These are phyloP conservation scores for Coemansia sp. DNA, from an alignment of 192 early-diverging fungal genomes.

Conservation along the genomic window DNA sequence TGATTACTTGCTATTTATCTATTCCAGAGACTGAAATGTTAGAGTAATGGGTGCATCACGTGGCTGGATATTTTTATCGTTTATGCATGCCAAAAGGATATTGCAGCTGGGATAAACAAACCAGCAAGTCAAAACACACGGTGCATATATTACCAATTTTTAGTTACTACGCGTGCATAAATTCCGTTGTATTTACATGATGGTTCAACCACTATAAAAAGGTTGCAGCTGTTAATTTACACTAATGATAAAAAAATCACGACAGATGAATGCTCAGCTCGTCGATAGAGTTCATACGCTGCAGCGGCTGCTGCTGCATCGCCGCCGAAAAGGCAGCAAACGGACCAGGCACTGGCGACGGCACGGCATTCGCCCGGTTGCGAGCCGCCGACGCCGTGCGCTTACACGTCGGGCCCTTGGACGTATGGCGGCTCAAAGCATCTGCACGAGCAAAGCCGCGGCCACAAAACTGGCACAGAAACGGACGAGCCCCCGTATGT, in stretches of 20 bases:
- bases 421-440: constrained; percentile 47
- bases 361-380: not conserved
- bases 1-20: not conserved
- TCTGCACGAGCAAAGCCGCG: constrained; percentile 51
- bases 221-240: not conserved
- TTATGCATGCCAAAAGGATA: too few relatives aligned
- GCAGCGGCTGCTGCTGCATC: constrained; percentile 18
- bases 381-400: constrained; percentile 27
- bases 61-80: too few relatives aligned
- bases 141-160: too few relatives aligned
- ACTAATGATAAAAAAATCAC: not conserved
- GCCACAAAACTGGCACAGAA: constrained; percentile 59
- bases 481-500: constrained; percentile 62
- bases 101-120: too few relatives aligned
- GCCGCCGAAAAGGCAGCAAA: constrained; percentile 13
- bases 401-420: constrained; percentile 54
- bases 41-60: too few relatives aligned
- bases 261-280: constrained; percentile 7
- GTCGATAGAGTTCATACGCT: constrained; percentile 33
- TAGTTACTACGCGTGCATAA: too few relatives aligned
- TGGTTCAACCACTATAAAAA: too few relatives aligned
- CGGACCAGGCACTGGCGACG: not conserved
- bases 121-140: too few relatives aligned
- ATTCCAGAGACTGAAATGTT: not conserved
- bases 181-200: too few relatives aligned